These are phyloP conservation scores for Apophysomyces ossiformis DNA, from an alignment of 371 early-diverging fungal species.

Conservation along the genomic window DNA sequence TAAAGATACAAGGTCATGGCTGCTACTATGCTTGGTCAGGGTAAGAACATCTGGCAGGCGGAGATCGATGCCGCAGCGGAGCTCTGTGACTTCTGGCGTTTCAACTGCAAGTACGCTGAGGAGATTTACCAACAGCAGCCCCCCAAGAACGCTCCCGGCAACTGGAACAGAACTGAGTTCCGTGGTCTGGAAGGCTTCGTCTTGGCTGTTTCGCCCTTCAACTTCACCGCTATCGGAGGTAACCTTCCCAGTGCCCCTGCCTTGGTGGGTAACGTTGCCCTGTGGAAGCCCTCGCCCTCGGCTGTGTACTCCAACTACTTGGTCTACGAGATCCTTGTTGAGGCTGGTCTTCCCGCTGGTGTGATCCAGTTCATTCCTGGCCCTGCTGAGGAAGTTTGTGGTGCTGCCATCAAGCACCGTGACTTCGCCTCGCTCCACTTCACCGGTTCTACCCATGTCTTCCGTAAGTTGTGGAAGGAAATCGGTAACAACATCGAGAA, in stretches of 20 bases:
- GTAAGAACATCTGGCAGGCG: slow-evolving; percentile 99
- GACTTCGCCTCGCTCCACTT: slow-evolving; percentile 97
- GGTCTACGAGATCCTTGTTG: slow-evolving; percentile 86
- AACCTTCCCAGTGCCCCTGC: slow-evolving; percentile 95
- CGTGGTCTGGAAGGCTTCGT: slow-evolving; percentile 97
- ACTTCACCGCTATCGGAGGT: slow-evolving; percentile 99
- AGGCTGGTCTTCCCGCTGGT: slow-evolving; percentile 97
- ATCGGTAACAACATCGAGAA: slow-evolving; percentile 89
- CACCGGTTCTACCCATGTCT: slow-evolving; percentile 94
- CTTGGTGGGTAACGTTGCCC: slow-evolving; percentile 95
- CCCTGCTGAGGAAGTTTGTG: slow-evolving; percentile 77
- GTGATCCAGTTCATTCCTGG: slow-evolving; percentile 98
- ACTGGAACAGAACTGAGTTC: slow-evolving; percentile 97
- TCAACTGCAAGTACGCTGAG: slow-evolving; percentile 94
- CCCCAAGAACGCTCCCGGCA: slow-evolving; percentile 81
- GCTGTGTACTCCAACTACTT: slow-evolving; percentile 93
- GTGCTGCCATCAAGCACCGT: slow-evolving; percentile 77
- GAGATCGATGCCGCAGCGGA: slow-evolving; percentile 98
- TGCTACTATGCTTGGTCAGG: slow-evolving; percentile 98
- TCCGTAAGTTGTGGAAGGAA: slow-evolving; percentile 92
- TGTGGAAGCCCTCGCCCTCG: slow-evolving; percentile 96
- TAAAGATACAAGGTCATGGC: slow-evolving; percentile 89
- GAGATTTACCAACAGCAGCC: slow-evolving; percentile 96
- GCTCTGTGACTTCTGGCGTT: slow-evolving; percentile 93
- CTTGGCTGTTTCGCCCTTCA: slow-evolving; percentile 96